These are phyloP conservation scores for Spongospora subterranea DNA, from an alignment of 208 protist species.

Conservation along the genomic window DNA sequence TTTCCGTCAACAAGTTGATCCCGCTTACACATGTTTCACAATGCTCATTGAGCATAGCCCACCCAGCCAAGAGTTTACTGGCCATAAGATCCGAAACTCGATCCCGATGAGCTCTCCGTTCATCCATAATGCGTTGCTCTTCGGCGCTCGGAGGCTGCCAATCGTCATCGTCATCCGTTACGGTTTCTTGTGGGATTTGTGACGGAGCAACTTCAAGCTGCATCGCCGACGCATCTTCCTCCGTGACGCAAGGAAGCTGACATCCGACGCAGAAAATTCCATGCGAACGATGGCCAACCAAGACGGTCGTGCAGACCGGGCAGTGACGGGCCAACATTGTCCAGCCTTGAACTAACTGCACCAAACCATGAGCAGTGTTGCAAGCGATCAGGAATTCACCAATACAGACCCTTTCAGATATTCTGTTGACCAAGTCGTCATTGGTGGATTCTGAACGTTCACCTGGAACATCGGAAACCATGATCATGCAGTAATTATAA, in stretches of 20 bases:
- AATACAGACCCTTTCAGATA: not conserved
- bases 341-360: conserved; percentile 30
- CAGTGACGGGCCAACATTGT: conserved; percentile 28
- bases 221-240: not conserved
- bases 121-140: not conserved
- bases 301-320: conserved; percentile 26
- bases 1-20: not conserved
- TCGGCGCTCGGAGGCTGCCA: conserved; percentile 17
- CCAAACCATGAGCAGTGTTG: not conserved
- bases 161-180: conserved; percentile 11
- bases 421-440: not conserved
- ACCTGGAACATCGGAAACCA: too few relatives aligned
- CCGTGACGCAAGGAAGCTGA: conserved; percentile 3
- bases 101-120: not conserved
- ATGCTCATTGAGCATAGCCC: conserved; percentile 45
- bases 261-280: not conserved
- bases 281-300: not conserved
- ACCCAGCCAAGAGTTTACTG: not conserved
- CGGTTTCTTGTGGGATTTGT: not conserved
- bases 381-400: not conserved
- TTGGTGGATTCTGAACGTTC: not conserved
- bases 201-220: not conserved
- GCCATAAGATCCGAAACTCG: not conserved
- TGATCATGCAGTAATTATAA: too few relatives aligned
- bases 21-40: conserved; percentile 1